Evolutionary conservation across 148 eudicot genomes (phyloP).

Genomic region (Dianthus caryophyllus): DNA sequence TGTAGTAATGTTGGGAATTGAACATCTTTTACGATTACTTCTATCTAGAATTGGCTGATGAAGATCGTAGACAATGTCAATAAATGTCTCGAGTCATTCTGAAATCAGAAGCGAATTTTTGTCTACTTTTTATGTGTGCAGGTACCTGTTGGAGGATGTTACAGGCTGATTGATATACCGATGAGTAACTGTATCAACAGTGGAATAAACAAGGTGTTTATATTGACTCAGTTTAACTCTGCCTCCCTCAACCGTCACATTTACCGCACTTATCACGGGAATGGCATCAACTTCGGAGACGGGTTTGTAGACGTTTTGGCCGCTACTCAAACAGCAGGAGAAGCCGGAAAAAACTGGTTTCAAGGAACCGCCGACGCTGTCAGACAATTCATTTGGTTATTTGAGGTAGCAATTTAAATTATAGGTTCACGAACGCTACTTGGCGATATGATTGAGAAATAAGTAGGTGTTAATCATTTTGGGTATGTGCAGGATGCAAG

Average conservation of each 20-base stretch:
- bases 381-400: constrained; percentile 81
- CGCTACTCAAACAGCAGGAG: constrained; percentile 93
- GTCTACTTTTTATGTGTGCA: constrained; percentile 25
- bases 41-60: neutral
- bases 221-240: constrained; percentile 92
- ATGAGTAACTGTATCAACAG: constrained; percentile 99
- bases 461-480: neutral
- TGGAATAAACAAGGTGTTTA: constrained; percentile 78
- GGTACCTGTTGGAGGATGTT: constrained; percentile 98
- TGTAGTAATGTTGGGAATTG: neutral
- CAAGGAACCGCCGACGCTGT: constrained; percentile 99
- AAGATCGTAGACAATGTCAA: constrained; percentile 1
- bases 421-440: neutral
- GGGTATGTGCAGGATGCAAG: constrained; percentile 61
- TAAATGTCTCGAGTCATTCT: neutral
- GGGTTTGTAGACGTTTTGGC: constrained; percentile 99
- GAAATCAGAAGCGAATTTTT: neutral
- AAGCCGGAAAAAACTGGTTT: constrained; percentile 90
- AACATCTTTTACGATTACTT: neutral
- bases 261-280: constrained; percentile 78
- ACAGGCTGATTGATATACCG: constrained; percentile 91
- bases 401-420: constrained; percentile 51
- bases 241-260: constrained; percentile 93
- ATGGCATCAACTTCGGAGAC: constrained; percentile 87
- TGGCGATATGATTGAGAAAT: neutral